Conservation (phyloP, 2,329 filamentous ascomycete genomes). For the Lomentospora prolificans region DNA sequence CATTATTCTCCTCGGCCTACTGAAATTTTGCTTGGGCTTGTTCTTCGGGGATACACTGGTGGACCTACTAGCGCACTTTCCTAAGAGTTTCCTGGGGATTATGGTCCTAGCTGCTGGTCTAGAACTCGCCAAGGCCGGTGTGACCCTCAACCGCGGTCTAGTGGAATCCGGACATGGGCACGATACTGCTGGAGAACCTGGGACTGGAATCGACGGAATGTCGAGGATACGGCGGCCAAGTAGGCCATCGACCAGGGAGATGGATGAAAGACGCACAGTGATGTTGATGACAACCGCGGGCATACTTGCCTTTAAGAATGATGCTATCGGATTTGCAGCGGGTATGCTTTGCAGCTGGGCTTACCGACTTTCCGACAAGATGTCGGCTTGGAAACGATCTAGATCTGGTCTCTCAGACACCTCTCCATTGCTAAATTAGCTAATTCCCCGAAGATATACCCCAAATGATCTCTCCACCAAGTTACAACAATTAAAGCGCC, state of each 20-base stretch:
- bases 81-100: conserved; percentile 66
- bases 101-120: conserved; percentile 86
- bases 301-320: conserved; percentile 79
- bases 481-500: neutral
- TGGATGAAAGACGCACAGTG: conserved; percentile 69
- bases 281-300: conserved; percentile 83
- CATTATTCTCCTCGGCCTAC: conserved; percentile 65
- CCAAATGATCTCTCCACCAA: neutral
- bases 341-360: conserved; percentile 72
- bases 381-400: conserved; percentile 16
- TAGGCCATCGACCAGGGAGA: conserved; percentile 49
- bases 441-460: neutral
- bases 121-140: conserved; percentile 77
- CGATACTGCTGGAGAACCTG: conserved; percentile 25
- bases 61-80: conserved; percentile 60
- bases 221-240: neutral
- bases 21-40: conserved; percentile 69
- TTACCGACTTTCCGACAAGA: conserved; percentile 39
- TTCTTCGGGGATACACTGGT: conserved; percentile 67
- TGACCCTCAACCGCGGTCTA: conserved; percentile 68
- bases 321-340: conserved; percentile 75
- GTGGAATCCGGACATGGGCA: conserved; percentile 46
- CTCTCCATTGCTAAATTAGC: conserved; percentile 4
- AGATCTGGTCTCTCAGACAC: neutral
- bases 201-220: neutral